phyloP scores from a whole-genome alignment of 176 grass and related monocot genomes.

The Thalia dealbata region DNA sequence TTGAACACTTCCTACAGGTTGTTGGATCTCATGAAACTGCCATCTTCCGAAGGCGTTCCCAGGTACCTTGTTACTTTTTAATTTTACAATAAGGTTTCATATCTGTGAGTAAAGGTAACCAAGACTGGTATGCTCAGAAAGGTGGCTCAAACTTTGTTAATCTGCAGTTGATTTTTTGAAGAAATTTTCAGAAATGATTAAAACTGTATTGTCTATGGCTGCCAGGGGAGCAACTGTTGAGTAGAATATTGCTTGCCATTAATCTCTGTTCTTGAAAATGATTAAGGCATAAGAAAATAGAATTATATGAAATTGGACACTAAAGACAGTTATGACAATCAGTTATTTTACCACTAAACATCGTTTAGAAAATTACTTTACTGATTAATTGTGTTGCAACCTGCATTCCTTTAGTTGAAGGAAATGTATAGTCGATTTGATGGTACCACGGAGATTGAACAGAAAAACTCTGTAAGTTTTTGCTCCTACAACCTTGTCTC shows the following conservation, averaged over 20 bases:
- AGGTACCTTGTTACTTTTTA: slow-evolving; percentile 14
- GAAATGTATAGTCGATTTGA: neutral
- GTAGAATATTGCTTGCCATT: neutral
- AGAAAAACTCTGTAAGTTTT: slow-evolving; percentile 17
- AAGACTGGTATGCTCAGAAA: neutral
- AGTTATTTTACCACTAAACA: neutral
- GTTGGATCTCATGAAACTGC: slow-evolving; percentile 32
- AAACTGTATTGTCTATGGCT: neutral
- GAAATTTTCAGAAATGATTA: neutral
- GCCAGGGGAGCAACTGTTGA: too few relatives aligned
- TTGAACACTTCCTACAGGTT: slow-evolving; percentile 29
- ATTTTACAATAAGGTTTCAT: neutral
- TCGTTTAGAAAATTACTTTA: neutral
- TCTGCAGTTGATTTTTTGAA: neutral
- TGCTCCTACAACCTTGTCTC: neutral
- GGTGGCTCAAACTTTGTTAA: neutral
- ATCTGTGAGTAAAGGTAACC: neutral
- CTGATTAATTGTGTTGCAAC: neutral
- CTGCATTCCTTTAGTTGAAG: neutral
- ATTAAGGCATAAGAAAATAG: neutral
- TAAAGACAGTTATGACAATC: too few relatives aligned
- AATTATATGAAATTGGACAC: neutral
- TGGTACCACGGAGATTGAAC: neutral
- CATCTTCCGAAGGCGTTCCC: slow-evolving; percentile 23
- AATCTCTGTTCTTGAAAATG: neutral